Evolutionary conservation across 2,329 filamentous ascomycete species (phyloP), one percentile per base, ranked within the genome.

Genomic region (Fusarium sp.): DNA sequence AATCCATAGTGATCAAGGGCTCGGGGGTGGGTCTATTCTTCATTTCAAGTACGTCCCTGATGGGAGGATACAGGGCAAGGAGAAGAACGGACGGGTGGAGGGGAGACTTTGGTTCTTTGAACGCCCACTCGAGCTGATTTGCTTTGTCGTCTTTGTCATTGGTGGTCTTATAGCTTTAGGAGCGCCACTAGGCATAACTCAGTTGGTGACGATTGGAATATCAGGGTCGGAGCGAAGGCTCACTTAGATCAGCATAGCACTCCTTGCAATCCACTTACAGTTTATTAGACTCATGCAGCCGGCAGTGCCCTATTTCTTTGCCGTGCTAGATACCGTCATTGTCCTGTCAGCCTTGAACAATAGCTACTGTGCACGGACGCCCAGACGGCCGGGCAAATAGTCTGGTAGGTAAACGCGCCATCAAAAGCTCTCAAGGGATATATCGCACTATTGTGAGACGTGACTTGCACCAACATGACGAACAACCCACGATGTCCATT

Each of bases 1-100:
- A 6, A 76, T 79, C 13, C 54, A 73, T 20, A 76, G 76, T 26
- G 61, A 55, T 26, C 53, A 56, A 16, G 73, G 75, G 4, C 70
- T 78, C 4, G 70, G 62, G 13, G 73, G 73, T 4, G 71, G 70
- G 5, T 77, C 74, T 1, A 75, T 73, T 26, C 73, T 80, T 50
- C 72, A 76, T 30, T 79, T 80, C 59, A 79, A 77, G 62, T 70
- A 80, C 50, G 57, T 79, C 0, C 78, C 78, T 16, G 51, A 67
- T 36, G 64, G 62, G 26, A 52, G 33, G 40, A 51, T 66, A 30
- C 74, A 69, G 1, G 54, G 57, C 4, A 74, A 72, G 46, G 74
- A 76, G 58, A 64, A 58, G 13, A 75, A 63, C 34, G 60, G 56
- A 9, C 54, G 68, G 10, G 33, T 30, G 4, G 44, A 53, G 28